Conservation (phyloP, 352 stramenopile species). For the Globisporangium takayamanum region DNA sequence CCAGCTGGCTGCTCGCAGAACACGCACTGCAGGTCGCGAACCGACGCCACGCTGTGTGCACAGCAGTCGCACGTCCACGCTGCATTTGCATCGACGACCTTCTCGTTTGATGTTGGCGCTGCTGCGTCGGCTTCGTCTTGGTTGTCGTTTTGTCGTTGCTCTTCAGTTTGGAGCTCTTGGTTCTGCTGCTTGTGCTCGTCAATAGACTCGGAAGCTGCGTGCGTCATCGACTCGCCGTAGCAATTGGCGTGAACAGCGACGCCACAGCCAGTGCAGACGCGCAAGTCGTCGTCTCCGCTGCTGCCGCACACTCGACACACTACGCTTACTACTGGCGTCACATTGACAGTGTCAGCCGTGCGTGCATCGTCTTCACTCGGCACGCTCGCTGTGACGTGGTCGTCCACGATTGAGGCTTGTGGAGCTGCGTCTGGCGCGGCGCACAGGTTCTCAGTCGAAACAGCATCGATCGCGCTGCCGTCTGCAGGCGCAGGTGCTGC, state of each 20-base stretch:
- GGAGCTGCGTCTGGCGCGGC: not conserved
- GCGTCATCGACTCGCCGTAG: constrained; percentile 14
- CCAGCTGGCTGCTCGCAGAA: constrained; percentile 31
- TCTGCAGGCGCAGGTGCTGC: not conserved
- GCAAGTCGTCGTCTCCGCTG: constrained; percentile 8
- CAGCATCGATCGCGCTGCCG: not conserved
- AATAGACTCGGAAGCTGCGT: not conserved
- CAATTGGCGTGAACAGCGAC: constrained; percentile 30
- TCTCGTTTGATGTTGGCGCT: not conserved
- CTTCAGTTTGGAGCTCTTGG: not conserved
- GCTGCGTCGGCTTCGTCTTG: too few species aligned
- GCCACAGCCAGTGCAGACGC: constrained; percentile 26
- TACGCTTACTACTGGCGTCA: not conserved
- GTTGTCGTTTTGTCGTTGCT: not conserved
- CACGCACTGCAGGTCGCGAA: constrained; percentile 19
- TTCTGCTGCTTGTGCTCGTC: not conserved
- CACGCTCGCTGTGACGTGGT: not conserved
- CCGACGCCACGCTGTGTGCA: constrained; percentile 13
- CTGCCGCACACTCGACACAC: constrained; percentile 4
- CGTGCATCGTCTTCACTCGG: not conserved
- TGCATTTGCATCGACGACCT: not conserved
- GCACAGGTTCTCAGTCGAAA: not conserved
- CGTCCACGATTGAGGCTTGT: not conserved
- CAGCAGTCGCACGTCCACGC: constrained; percentile 46
- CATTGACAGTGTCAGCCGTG: not conserved